These are phyloP conservation scores for Lactifluus volemus DNA, from an alignment of 768 basidiomycete species.

Conservation along the genomic window DNA sequence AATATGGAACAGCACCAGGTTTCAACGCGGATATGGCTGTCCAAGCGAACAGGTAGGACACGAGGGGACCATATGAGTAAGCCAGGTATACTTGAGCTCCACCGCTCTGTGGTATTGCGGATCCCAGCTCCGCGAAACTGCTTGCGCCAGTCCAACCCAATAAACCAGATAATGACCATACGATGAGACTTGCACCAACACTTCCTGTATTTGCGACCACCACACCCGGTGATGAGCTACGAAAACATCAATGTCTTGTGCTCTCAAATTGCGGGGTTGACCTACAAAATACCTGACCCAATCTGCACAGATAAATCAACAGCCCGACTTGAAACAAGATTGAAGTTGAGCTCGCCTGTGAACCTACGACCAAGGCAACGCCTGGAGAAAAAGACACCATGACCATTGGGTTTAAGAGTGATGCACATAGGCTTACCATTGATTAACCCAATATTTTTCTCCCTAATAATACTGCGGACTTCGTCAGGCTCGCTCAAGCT, in stretches of 20 bases:
- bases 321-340: background rate
- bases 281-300: constrained; percentile 91
- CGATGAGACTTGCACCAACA: constrained; percentile 79
- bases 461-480: constrained; percentile 37
- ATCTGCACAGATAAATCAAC: constrained; percentile 37
- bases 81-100: constrained; percentile 74
- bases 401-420: background rate
- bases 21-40: constrained; percentile 84
- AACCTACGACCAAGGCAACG: constrained; percentile 76
- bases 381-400: constrained; percentile 34
- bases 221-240: constrained; percentile 85
- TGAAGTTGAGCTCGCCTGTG: constrained; percentile 44
- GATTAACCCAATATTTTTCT: constrained; percentile 68
- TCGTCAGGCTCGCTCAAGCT: constrained; percentile 66
- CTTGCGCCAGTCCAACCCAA: constrained; percentile 95
- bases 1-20: constrained; percentile 44
- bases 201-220: constrained; percentile 83
- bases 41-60: constrained; percentile 93
- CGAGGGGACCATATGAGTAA: constrained; percentile 79
- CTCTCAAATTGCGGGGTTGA: constrained; percentile 3
- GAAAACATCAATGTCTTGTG: background rate
- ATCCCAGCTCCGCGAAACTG: constrained; percentile 88
- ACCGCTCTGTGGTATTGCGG: constrained; percentile 69
- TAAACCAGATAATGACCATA: constrained; percentile 79
- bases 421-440: constrained; percentile 42